phyloP scores from a whole-genome alignment of 73 alveolate species.

The Paramecium pentaurelia region DNA sequence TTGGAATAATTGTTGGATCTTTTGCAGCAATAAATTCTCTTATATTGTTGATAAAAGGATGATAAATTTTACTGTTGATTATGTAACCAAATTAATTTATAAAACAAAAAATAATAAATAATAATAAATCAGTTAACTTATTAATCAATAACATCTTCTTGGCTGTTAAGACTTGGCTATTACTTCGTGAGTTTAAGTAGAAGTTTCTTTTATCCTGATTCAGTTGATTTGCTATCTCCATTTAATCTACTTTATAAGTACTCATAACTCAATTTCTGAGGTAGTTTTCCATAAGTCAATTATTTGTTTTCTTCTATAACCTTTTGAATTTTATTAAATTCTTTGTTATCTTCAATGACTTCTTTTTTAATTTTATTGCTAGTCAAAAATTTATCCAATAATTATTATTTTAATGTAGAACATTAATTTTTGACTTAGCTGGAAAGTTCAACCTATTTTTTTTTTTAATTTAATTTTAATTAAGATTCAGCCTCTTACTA shows the following conservation, averaged over 20 bases:
- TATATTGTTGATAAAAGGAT: background rate
- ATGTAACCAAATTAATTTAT: background rate
- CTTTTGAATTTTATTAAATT: background rate
- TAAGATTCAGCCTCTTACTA: background rate
- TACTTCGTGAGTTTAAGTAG: background rate
- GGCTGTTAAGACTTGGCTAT: background rate
- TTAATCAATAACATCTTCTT: background rate
- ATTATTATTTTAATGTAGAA: background rate
- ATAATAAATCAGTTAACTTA: background rate
- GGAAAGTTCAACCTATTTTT: background rate
- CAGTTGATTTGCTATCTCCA: background rate
- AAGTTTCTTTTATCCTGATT: background rate
- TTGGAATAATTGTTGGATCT: background rate
- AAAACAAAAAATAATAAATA: background rate
- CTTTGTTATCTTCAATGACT: background rate
- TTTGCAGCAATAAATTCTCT: conserved; percentile 33
- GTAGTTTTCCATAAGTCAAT: background rate
- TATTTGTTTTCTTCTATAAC: background rate
- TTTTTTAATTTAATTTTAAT: background rate
- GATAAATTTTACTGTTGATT: background rate
- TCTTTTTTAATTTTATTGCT: background rate
- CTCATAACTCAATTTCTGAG: background rate
- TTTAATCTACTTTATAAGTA: background rate
- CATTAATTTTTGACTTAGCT: background rate
- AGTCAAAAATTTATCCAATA: background rate